phyloP scores from a whole-genome alignment of 805 yeast genomes.

The Yarrowia porcina region DNA sequence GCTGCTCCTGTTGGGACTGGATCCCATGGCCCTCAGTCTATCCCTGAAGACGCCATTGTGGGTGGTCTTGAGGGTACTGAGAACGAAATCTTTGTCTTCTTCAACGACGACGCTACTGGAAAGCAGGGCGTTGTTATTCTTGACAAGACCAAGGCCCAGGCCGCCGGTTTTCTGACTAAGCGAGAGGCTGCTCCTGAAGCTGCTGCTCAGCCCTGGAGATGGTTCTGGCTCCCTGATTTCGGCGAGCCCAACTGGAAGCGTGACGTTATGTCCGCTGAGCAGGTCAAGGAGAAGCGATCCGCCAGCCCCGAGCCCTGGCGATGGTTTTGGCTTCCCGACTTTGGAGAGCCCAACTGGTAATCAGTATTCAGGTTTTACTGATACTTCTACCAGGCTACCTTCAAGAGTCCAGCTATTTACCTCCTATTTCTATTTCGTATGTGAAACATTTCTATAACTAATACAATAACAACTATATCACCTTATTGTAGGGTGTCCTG shows the following conservation, averaged over 20 bases:
- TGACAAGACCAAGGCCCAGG: not conserved
- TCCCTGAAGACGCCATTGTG: not conserved
- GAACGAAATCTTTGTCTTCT: not conserved
- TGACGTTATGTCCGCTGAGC: not conserved
- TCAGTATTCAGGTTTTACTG: too few relatives aligned
- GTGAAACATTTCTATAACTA: too few relatives aligned
- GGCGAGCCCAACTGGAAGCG: conserved; percentile 23
- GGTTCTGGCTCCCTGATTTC: not conserved
- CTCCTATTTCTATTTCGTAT: too few relatives aligned
- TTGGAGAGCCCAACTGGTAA: conserved; percentile 21
- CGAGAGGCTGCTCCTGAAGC: conserved; percentile 10
- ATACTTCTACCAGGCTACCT: too few relatives aligned
- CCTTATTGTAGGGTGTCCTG: too few relatives aligned
- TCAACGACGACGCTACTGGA: conserved; percentile 2
- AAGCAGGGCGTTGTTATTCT: conserved; percentile 2
- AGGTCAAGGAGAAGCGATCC: not conserved
- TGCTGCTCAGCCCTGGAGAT: too few relatives aligned
- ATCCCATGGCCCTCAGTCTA: not conserved
- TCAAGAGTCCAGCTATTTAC: too few relatives aligned
- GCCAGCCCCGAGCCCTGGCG: conserved; percentile 18
- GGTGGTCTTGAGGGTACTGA: conserved; percentile 1
- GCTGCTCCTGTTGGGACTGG: not conserved
- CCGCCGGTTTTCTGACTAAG: not conserved
- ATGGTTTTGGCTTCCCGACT: not conserved
- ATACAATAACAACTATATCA: too few relatives aligned